A percentile compares a stretch with the other conserved stretches of the same genome.
Conservation (phyloP, 2,329 filamentous ascomycete species). For the Sarocladiaceae sp. region DNA sequence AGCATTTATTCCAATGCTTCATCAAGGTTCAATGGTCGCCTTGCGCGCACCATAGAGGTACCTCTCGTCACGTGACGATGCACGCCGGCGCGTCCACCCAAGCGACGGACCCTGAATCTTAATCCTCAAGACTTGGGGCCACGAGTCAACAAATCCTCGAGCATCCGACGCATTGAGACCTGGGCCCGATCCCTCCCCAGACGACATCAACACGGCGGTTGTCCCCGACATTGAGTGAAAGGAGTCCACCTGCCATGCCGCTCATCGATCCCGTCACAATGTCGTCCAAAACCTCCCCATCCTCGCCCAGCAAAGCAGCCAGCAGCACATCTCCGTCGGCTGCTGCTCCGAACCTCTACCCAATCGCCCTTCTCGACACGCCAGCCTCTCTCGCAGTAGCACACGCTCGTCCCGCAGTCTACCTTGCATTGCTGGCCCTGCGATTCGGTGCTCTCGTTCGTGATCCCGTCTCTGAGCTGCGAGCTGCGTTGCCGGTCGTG, state of each 20-base stretch:
- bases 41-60: not conserved
- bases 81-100: not conserved
- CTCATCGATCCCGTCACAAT: not conserved
- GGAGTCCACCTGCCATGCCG: not conserved
- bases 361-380: constrained; percentile 31
- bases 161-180: not conserved
- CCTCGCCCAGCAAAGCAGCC: not conserved
- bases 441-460: constrained; percentile 62
- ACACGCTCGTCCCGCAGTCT: constrained; percentile 60
- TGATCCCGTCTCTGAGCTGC: constrained; percentile 61
- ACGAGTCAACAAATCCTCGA: not conserved
- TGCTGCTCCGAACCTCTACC: constrained; percentile 21
- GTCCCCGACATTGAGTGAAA: too few species aligned
- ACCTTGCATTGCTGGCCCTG: constrained; percentile 57
- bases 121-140: too few species aligned
- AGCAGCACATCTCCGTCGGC: not conserved
- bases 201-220: not conserved
- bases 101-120: not conserved
- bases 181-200: not conserved
- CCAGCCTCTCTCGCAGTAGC: constrained; percentile 45
- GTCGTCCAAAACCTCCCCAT: constrained; percentile 1
- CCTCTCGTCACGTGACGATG: not conserved
- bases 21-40: not conserved
- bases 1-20: too few species aligned
- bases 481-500: constrained; percentile 54